Evolutionary conservation across 768 basidiomycete species (phyloP).

Genomic region (Kwoniella europaea): DNA sequence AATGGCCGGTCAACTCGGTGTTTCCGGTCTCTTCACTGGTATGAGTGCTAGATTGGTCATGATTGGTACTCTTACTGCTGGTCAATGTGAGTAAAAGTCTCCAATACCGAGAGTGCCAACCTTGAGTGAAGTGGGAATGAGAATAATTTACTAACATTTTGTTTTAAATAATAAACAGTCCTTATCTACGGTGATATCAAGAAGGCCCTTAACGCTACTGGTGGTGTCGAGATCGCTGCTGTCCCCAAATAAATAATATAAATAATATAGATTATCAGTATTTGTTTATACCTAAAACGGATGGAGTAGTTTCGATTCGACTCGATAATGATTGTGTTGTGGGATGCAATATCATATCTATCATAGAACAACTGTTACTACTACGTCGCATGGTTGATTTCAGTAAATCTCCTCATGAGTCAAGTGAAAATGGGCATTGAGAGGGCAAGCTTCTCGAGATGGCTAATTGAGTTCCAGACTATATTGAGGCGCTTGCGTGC

Average conservation of each 20-base stretch:
- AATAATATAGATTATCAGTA: neutral
- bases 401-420: too few species aligned
- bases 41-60: conserved; percentile 60
- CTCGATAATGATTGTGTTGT: neutral
- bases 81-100: conserved; percentile 48
- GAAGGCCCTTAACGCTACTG: conserved; percentile 56
- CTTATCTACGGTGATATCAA: conserved; percentile 57
- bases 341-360: conserved; percentile 19
- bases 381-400: too few species aligned
- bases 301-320: neutral
- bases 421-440: too few species aligned
- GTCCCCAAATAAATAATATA: conserved; percentile 38
- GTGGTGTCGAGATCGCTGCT: conserved; percentile 49
- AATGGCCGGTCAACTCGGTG: conserved; percentile 60
- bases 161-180: conserved; percentile 1
- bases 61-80: conserved; percentile 61
- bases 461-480: too few species aligned
- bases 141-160: too few species aligned
- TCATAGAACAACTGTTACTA: neutral
- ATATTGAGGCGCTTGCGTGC: too few species aligned
- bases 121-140: too few species aligned
- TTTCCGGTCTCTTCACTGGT: conserved; percentile 60
- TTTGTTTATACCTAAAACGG: neutral
- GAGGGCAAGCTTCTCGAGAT: too few species aligned
- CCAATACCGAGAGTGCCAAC: too few species aligned